Base-by-base conservation (phyloP, 495 filamentous ascomycete species). In the Talaromyces ruber region DNA sequence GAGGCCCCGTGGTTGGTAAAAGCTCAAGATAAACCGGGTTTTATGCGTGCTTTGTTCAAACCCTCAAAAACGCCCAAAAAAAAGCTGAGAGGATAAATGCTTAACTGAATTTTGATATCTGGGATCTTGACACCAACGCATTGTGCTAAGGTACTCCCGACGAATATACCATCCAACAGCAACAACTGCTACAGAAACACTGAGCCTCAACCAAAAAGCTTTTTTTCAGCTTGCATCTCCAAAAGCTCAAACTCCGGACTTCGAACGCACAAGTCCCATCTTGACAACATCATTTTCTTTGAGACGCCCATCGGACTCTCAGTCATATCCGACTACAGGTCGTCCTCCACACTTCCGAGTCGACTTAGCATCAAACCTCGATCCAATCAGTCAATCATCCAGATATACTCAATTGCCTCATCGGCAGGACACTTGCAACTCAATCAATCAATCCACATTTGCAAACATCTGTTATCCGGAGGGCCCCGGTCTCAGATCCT, bases 1-100 rank as follows among this genome's bases (percentile, higher is more conserved):
- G 43, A 60, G 39, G 43, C 39, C 39, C 59, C 59, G 18, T 50
- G 16, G 12, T 47, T 29, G 59, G 39, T 51, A 60, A 60, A 60
- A 60, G 59, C 59, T 60, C 59, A 47, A 60, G 59, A 47, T 47
- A 21, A 50, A 60, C 59, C 43, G 59, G 59, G 59, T 60, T 60
- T 52, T 29, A 25, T 60, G 59, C 59, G 59, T 60, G 59, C 52
- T 60, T 16, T 50, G 43, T 39, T 51, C 22, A 60, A 60, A 60
- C 45, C 37, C 59, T 47, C 43, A 52, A 60, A 60, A 60, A 57
- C 54, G 54, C 29, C 54, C 51, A 54, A 54, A 57, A 57, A 34
- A 57, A 57, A 52, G 43, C 39, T 30, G 59, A 60, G 43, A 60
- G 26, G 26, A 60, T 51, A 32, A 47, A 29, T 28, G 43, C 6